Evolutionary conservation across 768 basidiomycete species (phyloP), one percentile per base, ranked within the genome.

Genomic region (Mycena floridula): DNA sequence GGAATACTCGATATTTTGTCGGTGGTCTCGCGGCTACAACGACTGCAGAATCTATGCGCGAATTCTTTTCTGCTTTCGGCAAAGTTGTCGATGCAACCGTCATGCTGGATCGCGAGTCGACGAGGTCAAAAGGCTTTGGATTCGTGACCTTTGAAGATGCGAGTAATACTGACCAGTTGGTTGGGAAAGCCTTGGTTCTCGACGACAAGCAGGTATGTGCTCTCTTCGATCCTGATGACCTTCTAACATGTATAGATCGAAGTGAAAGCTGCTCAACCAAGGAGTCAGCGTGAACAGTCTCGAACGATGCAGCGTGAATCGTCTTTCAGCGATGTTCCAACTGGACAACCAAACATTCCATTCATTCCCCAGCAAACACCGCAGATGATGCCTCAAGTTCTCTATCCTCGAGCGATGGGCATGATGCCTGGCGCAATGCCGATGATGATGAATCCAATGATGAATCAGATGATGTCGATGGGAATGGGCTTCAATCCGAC

Each of bases 1-100:
- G 79, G 16, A 84, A 85, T 44, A 81, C 84, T 26, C 85, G 89
- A 41, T 82, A 89, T 54, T 91, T 91, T 52, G 85, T 91, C 3
- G 88, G 89, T 11, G 85, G 86, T 13, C 69, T 91, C 3, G 72
- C 85, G 0, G 72, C 82, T 2, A 59, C 64, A 5, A 85, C 87
- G 27, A 86, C 81, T 0, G 76, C 81, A 5, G 85, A 88, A 20
- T 72, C 77, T 2, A 80, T 91, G 75, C 74, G 76, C 25, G 68
- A 71, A 13, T 89, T 82, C 64, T 87, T 90, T 54, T 59, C 70
- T 8, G 66, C 79, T 25, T 89, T 80, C 54, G 89, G 89, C n/a
- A 78, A 77, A 45, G 84, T 91, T 43, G 77, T 88, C 40, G 89
- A 91, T 54, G 78, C 87, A 3, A 89, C 86, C 3, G 85, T 91